phyloP scores from a whole-genome alignment of 257 asterid genomes.

The Verbena officinalis region DNA sequence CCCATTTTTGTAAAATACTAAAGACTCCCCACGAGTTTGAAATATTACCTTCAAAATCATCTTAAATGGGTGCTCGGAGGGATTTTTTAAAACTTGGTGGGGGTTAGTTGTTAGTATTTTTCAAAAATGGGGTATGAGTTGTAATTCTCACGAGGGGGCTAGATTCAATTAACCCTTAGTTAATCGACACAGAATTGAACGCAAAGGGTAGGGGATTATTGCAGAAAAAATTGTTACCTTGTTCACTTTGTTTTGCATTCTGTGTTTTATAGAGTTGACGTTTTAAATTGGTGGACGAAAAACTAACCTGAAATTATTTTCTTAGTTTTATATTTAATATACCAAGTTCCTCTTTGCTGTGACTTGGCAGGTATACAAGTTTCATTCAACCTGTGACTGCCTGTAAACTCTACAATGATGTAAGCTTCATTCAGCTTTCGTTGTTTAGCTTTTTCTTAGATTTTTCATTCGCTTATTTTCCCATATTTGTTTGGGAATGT shows the following conservation, averaged over 20 bases:
- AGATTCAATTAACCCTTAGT: no score
- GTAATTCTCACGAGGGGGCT: no score
- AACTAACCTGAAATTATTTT: background rate
- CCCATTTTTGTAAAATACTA: no score
- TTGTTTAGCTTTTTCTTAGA: background rate
- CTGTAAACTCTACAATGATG: conserved; percentile 92
- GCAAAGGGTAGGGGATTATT: background rate
- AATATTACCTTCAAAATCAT: no score
- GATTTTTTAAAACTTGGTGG: no score
- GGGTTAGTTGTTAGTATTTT: no score
- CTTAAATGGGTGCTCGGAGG: no score
- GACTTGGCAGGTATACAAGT: conserved; percentile 83
- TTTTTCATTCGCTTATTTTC: background rate
- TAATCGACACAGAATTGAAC: background rate
- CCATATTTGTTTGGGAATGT: conserved; percentile 28
- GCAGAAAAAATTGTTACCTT: background rate
- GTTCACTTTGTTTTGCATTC: background rate
- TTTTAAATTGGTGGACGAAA: background rate
- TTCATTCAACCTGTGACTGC: conserved; percentile 96
- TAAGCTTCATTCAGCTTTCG: conserved; percentile 37
- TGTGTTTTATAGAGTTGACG: conserved; percentile 3
- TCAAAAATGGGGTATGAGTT: no score
- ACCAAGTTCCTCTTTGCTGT: conserved; percentile 24
- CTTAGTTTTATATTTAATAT: background rate
- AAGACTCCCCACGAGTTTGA: no score